These are phyloP conservation scores for Xylariomycetidae sp. DNA, from an alignment of 2,329 filamentous ascomycete genomes.

Conservation along the genomic window DNA sequence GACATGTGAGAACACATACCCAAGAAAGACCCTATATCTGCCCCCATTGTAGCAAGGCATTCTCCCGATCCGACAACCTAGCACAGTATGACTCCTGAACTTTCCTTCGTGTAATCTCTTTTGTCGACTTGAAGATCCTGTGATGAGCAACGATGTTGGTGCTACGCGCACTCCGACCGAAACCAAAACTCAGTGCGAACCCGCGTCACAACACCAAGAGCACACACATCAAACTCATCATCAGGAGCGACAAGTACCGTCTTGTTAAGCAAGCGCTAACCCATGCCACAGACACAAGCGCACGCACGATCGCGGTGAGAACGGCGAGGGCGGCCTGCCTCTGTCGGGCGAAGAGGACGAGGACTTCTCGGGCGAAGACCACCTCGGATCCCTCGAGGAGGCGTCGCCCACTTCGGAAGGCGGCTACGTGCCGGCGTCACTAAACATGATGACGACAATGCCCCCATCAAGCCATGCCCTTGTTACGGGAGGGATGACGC, in stretches of 20 bases:
- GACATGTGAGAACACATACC: slow-evolving; percentile 98
- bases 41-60: slow-evolving; percentile 96
- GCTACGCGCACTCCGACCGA: slow-evolving; percentile 22
- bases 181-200: slow-evolving; percentile 21
- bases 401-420: slow-evolving; percentile 67
- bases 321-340: slow-evolving; percentile 50
- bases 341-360: slow-evolving; percentile 81
- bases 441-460: slow-evolving; percentile 39
- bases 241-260: slow-evolving; percentile 20
- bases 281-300: slow-evolving; percentile 68
- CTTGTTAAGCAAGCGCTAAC: slow-evolving; percentile 28
- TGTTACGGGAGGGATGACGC: slow-evolving; percentile 24
- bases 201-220: slow-evolving; percentile 30
- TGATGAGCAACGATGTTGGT: slow-evolving; percentile 37
- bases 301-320: slow-evolving; percentile 60
- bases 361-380: slow-evolving; percentile 75
- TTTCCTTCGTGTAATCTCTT: slow-evolving; percentile 33
- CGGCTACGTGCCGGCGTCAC: slow-evolving; percentile 51
- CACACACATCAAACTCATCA: slow-evolving; percentile 28
- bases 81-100: slow-evolving; percentile 68
- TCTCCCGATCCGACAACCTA: slow-evolving; percentile 97
- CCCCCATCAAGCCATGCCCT: slow-evolving; percentile 24
- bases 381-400: slow-evolving; percentile 73
- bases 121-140: slow-evolving; percentile 29
- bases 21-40: slow-evolving; percentile 98